Evolutionary conservation across 345 rosid species (phyloP), one percentile per base, ranked within the genome.

Genomic region (Citrus unshiu): DNA sequence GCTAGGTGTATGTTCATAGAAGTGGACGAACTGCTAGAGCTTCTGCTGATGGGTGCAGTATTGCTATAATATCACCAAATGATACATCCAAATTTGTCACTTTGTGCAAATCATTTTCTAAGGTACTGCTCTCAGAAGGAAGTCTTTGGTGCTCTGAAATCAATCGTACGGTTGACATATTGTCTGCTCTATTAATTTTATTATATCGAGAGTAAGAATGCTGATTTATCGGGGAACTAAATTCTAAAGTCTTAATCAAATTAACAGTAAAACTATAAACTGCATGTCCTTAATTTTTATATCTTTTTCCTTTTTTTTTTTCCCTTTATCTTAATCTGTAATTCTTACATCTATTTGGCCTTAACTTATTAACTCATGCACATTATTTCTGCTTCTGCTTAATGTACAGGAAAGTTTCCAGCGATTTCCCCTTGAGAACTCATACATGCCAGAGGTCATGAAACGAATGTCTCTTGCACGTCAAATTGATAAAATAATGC

Each of bases 21-120:
- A 93, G 99, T 85, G 99, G 99, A 62, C 90, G 99, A 84, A 94
- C 98, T 75, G 98, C 99, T 76, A 91, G 99, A 84, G 98, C 98
- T 66, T 94, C 85, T 66, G 80, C 91, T 64, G 99, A 96, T 81
- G 99, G 99, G 69, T 96, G 99, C 87, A 96, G 93, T 80, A 91
- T 96, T 86, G 95, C 98, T 79, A 81, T 94, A 70, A 87, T 96
- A 79, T 88, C 97, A 19, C 84, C 99, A 37, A 87, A 80, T 68
- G 99, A 96, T 51, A 82, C 91, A 21, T 87, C 97, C 68, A 96
- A 96, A 81, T 94, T 93, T 84, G 94, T 92, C 74, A 77, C 98
- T 14, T 80, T 96, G 66, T 94, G 98, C 91, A 91, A 89, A 84
- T 94, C 98, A 70, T 94, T 96, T 83, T 85, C 93, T 25, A 96